Percentiles rank a stretch among this genome's conserved stretches.
phyloP scores from a whole-genome alignment of 2,329 filamentous ascomycete species.

The Epichloe gansuensis region DNA sequence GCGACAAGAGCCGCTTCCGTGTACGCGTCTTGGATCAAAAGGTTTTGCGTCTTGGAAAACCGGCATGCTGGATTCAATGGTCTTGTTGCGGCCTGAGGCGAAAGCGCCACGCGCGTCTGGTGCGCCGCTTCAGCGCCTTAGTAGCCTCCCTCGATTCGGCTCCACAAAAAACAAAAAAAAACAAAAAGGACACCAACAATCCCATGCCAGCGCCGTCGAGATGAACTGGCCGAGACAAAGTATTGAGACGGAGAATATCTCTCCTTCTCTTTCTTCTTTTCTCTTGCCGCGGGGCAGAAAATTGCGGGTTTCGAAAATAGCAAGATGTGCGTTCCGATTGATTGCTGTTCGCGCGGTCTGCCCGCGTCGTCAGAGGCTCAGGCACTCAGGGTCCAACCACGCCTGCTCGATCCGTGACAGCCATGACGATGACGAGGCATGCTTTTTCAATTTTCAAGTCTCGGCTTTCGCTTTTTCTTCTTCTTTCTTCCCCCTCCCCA shows the following conservation, averaged over 20 bases:
- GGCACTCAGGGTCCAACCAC: neutral
- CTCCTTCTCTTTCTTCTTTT: neutral
- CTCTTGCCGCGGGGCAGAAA: neutral
- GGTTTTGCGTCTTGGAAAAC: too few relatives aligned
- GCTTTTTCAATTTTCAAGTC: neutral
- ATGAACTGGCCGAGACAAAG: neutral
- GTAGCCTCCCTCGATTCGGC: neutral
- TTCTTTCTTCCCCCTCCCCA: rapidly evolving
- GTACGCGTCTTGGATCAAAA: neutral
- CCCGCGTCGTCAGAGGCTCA: neutral
- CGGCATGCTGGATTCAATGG: constrained; percentile 1
- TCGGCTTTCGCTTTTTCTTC: too few relatives aligned
- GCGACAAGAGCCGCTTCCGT: neutral
- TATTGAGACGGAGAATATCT: constrained; percentile 1
- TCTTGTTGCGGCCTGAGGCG: neutral
- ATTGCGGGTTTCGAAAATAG: neutral
- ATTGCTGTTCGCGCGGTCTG: neutral
- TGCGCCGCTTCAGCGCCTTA: neutral
- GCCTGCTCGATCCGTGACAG: neutral
- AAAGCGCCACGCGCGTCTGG: neutral
- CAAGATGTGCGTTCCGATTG: neutral
- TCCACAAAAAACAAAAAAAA: neutral
- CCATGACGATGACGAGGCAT: neutral
- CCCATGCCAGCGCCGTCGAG: neutral
- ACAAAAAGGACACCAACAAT: too few relatives aligned